Percentiles rank a stretch among this genome's conserved stretches.
phyloP scores from a whole-genome alignment of 768 basidiomycete genomes.

The Termitomyces sp. region DNA sequence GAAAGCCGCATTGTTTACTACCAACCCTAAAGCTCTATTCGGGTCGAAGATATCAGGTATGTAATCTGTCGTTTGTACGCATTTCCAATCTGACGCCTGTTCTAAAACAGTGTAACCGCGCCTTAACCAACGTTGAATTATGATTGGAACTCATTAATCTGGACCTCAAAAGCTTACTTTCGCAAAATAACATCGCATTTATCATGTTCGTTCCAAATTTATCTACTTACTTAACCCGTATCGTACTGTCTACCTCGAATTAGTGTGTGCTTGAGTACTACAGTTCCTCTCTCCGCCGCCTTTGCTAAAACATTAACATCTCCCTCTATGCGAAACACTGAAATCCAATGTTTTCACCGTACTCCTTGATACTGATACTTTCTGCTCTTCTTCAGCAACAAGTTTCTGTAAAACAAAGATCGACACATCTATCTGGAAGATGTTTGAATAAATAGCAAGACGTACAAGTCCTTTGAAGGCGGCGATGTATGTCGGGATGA shows the following conservation, averaged over 20 bases:
- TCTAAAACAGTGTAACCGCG: neutral
- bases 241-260: neutral
- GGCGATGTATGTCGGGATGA: slow-evolving; percentile 20
- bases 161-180: neutral
- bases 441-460: too few relatives aligned
- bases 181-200: neutral
- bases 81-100: neutral
- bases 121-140: neutral
- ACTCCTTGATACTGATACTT: neutral
- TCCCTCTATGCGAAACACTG: neutral
- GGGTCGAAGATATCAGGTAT: slow-evolving; percentile 12
- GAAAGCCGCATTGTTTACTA: slow-evolving; percentile 13
- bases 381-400: too few relatives aligned
- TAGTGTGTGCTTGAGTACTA: neutral
- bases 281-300: neutral
- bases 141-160: neutral
- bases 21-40: slow-evolving; percentile 14
- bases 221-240: neutral
- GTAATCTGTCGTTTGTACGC: neutral
- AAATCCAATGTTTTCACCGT: slow-evolving; percentile 1
- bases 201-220: neutral
- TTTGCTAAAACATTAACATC: neutral
- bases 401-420: too few relatives aligned
- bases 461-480: too few relatives aligned
- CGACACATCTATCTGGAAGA: too few relatives aligned